Evolutionary conservation across 2,329 filamentous ascomycete genomes (phyloP), one percentile per base, ranked within the genome.

Genomic region (Myriosclerotinia duriaeana): DNA sequence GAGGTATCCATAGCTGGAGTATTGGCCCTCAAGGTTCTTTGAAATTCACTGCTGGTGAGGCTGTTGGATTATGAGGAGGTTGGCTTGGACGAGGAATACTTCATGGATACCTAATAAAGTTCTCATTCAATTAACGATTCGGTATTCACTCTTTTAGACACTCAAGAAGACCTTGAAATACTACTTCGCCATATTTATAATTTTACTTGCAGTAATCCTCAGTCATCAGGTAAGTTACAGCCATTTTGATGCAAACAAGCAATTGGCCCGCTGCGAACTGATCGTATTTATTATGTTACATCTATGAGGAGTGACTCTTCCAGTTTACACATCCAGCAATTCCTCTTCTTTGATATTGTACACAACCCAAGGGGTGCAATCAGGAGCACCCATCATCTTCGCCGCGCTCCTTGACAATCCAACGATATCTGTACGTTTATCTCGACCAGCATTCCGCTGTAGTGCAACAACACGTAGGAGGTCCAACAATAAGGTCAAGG

Each of bases 391-490:
- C 73, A 75, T 75, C 42, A 58, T 53, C 7, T 64, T 54, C 5
- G 72, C 69, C 12, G 69, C 71, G 3, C 22, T 36, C 62, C 54
- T 48, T 12, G 68, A 72, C 30, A 64, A 40, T 44, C 64, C 56
- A 14, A 50, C 40, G 20, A 59, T 53, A 46, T 63, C 55, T 5
- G 17, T 20, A 26, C 38, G 36, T 54, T 22, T 59, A n/a, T 40
- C 44, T 55, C 36, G 26, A 46, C 42, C 42, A 48, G 36, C 56
- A 20, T 42, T 26, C 11, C 62, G 34, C 15, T 55, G 58, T 34
- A 67, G 58, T 50, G 69, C 66, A 6, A 71, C 73, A 53, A 75
- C 70, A 52, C 69, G 69, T 50, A 77, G 72, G 22, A 76, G 56
- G 64, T 74, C 70, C 15, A 67, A 70, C 22, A 77, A 60, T 26